phyloP scores from a whole-genome alignment of 192 early-diverging fungal genomes.

The Backusella sp. region DNA sequence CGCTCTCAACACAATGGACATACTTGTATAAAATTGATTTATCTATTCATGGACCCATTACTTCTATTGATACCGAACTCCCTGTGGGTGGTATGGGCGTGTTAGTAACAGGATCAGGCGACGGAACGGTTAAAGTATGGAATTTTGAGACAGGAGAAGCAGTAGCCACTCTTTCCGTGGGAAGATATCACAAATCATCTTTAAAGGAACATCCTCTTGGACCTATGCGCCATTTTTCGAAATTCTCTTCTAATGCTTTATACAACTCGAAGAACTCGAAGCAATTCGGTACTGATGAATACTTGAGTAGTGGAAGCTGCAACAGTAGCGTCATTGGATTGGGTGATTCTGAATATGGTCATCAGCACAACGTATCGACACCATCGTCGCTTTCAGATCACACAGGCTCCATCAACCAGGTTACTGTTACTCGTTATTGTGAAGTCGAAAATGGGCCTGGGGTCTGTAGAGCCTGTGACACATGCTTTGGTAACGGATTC shows the following conservation, averaged over 20 bases:
- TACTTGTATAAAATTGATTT: conserved; percentile 19
- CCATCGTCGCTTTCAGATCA: conserved; percentile 15
- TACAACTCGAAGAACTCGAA: background rate
- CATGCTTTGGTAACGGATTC: conserved; percentile 35
- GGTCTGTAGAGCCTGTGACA: conserved; percentile 20
- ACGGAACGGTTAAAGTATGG: conserved; percentile 33
- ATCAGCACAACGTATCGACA: background rate
- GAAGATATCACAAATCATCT: background rate
- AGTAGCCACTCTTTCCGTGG: conserved; percentile 10
- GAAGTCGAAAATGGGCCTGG: conserved; percentile 29
- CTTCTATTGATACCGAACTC: conserved; percentile 21
- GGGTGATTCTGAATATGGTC: background rate
- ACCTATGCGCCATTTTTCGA: background rate
- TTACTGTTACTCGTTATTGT: conserved; percentile 31
- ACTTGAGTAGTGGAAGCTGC: background rate
- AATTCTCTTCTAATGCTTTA: background rate
- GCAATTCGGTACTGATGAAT: background rate
- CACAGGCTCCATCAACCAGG: conserved; percentile 17
- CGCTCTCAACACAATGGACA: conserved; percentile 11
- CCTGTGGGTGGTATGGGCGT: conserved; percentile 35
- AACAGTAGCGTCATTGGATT: background rate
- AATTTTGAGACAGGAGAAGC: conserved; percentile 31
- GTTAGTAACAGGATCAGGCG: conserved; percentile 22
- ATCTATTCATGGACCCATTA: background rate
- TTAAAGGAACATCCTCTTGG: background rate